phyloP scores from a whole-genome alignment of 2,329 filamentous ascomycete genomes.

The Aureobasidium melanogenum region DNA sequence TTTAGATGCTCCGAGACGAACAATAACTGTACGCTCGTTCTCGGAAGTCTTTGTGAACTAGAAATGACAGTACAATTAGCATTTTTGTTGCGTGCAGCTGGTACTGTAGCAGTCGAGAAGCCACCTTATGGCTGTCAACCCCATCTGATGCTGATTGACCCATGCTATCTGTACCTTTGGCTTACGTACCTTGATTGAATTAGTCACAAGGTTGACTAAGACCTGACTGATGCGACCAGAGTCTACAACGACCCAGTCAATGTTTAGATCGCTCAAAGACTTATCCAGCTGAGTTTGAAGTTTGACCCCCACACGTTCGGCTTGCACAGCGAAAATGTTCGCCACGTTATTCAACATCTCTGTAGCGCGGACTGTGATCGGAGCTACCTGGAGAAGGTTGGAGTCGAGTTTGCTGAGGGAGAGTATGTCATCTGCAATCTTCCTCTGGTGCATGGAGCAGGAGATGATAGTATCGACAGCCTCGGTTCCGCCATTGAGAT shows the following conservation, averaged over 20 bases:
- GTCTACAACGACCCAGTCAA: constrained; percentile 22
- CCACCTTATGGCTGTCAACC: no score
- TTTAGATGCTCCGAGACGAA: constrained; percentile 24
- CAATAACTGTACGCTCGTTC: constrained; percentile 24
- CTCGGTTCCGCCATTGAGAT: not conserved
- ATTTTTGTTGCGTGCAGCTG: no score
- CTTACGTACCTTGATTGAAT: constrained; percentile 24
- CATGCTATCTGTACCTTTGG: no score
- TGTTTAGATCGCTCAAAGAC: constrained; percentile 23
- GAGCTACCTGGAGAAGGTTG: constrained; percentile 29
- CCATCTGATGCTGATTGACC: no score
- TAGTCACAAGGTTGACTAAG: constrained; percentile 29
- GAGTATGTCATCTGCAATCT: constrained; percentile 40
- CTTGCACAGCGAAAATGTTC: constrained; percentile 25
- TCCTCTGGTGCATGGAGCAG: constrained; percentile 35
- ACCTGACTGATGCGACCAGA: constrained; percentile 23
- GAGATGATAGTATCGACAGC: constrained; percentile 35
- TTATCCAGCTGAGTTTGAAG: constrained; percentile 26
- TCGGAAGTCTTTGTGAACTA: constrained; percentile 15
- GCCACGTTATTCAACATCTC: constrained; percentile 30
- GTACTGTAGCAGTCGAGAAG: no score
- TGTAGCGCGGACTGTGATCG: constrained; percentile 26
- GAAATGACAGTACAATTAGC: no score
- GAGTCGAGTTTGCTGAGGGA: constrained; percentile 32
- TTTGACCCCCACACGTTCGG: constrained; percentile 39